phyloP scores from a whole-genome alignment of 768 basidiomycete genomes.

The Leccinellum albellum region DNA sequence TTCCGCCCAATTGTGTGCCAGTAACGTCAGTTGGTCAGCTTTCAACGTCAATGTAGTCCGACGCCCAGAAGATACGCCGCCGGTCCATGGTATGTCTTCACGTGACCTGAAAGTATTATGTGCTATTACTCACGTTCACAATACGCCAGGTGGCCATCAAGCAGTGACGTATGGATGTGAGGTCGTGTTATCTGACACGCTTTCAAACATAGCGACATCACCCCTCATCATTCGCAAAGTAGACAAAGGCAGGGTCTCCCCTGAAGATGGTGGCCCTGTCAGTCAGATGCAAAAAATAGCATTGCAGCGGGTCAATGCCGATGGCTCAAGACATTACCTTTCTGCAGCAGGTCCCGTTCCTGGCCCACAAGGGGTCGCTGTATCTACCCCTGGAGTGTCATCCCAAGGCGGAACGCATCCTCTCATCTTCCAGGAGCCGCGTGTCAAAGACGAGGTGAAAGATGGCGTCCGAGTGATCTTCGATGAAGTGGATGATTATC shows the following conservation, averaged over 20 bases:
- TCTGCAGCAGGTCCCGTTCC: slow-evolving; percentile 85
- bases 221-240: slow-evolving; percentile 89
- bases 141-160: slow-evolving; percentile 56
- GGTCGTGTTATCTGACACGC: slow-evolving; percentile 78
- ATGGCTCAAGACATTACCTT: slow-evolving; percentile 82
- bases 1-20: slow-evolving; percentile 77
- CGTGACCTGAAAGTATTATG: slow-evolving; percentile 44
- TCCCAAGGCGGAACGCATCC: slow-evolving; percentile 79
- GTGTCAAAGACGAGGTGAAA: slow-evolving; percentile 77
- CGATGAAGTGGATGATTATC: slow-evolving; percentile 91
- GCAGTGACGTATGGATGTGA: slow-evolving; percentile 91
- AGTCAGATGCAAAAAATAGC: slow-evolving; percentile 98
- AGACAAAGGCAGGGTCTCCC: slow-evolving; percentile 81
- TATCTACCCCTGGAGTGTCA: slow-evolving; percentile 72
- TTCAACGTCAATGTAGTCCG: slow-evolving; percentile 90
- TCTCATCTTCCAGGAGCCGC: slow-evolving; percentile 72
- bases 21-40: slow-evolving; percentile 88
- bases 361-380: slow-evolving; percentile 65
- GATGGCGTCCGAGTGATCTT: slow-evolving; percentile 71
- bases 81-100: slow-evolving; percentile 60
- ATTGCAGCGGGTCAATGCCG: slow-evolving; percentile 75
- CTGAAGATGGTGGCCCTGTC: slow-evolving; percentile 88
- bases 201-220: slow-evolving; percentile 81
- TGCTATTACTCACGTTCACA: slow-evolving; percentile 38
- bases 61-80: slow-evolving; percentile 59